A percentile compares a stretch with the other conserved stretches of the same genome.
These are phyloP conservation scores for Acanthamoeba lenticulata DNA, from an alignment of 208 protist genomes.

Conservation along the genomic window DNA sequence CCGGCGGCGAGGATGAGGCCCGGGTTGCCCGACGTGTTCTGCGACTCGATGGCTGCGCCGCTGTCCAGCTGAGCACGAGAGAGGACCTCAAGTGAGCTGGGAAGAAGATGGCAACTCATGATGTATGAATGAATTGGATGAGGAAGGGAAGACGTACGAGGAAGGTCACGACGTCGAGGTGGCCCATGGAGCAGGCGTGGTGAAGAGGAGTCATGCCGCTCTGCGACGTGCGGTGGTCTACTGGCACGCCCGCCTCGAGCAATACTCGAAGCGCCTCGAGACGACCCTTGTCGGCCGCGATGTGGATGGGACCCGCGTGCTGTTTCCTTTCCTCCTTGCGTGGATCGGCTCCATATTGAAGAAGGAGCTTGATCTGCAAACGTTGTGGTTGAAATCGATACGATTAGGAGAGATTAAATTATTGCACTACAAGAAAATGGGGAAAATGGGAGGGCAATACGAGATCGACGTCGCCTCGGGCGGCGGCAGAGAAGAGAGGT, in stretches of 20 bases:
- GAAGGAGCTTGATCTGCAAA: too few relatives aligned
- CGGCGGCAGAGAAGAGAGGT: background rate
- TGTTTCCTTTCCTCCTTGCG: background rate
- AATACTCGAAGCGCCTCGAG: background rate
- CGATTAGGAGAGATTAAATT: too few relatives aligned
- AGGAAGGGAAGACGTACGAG: background rate
- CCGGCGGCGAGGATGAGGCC: constrained; percentile 1
- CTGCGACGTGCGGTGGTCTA: background rate
- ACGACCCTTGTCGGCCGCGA: background rate
- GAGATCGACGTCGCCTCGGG: background rate
- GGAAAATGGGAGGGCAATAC: too few relatives aligned
- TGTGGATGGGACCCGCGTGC: background rate
- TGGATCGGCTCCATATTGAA: background rate
- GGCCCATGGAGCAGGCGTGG: background rate
- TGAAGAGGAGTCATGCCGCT: constrained; percentile 20
- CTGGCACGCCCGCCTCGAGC: background rate
- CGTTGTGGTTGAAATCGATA: too few relatives aligned
- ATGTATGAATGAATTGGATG: too few relatives aligned
- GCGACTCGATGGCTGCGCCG: background rate
- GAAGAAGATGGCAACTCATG: background rate
- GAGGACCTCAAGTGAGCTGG: background rate
- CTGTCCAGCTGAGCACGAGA: background rate
- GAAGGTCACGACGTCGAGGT: background rate
- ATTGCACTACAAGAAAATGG: too few relatives aligned
- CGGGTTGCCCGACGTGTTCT: background rate